Conservation (phyloP, 2,329 filamentous ascomycete species). For the Parafenestella ontariensis region DNA sequence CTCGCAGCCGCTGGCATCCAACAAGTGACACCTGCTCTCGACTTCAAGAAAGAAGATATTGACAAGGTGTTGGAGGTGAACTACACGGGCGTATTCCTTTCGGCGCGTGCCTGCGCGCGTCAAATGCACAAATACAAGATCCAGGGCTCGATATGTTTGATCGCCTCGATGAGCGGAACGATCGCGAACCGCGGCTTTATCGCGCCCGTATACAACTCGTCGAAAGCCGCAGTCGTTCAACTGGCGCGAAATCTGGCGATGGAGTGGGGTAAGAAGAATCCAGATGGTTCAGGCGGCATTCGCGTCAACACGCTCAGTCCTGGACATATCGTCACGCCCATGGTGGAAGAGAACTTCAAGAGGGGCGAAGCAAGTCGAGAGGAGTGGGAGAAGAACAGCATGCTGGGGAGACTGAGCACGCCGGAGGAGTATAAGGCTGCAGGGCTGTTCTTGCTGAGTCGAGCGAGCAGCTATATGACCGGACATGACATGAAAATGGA, state of each 20-base stretch:
- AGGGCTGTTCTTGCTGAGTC: conserved; percentile 44
- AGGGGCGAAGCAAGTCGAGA: conserved; percentile 67
- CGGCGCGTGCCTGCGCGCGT: conserved; percentile 65
- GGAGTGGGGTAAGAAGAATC: conserved; percentile 63
- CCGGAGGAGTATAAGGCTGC: conserved; percentile 47
- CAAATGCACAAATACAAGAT: conserved; percentile 66
- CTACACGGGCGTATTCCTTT: conserved; percentile 67
- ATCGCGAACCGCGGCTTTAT: conserved; percentile 68
- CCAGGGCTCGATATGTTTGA: conserved; percentile 66
- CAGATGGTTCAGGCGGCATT: conserved; percentile 67
- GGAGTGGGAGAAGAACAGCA: conserved; percentile 81
- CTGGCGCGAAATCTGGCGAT: conserved; percentile 72
- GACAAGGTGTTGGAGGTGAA: conserved; percentile 67
- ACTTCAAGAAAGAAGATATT: conserved; percentile 69
- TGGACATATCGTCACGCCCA: conserved; percentile 79
- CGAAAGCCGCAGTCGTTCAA: conserved; percentile 76
- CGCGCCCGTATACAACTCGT: conserved; percentile 75
- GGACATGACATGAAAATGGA: conserved; percentile 44
- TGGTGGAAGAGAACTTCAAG: conserved; percentile 80
- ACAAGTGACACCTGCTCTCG: conserved; percentile 79
- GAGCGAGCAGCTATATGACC: conserved; percentile 48
- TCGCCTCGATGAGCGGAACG: conserved; percentile 67
- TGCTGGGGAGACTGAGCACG: conserved; percentile 63
- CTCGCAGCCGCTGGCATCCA: conserved; percentile 71
- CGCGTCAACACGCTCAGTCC: conserved; percentile 81